phyloP scores from a whole-genome alignment of 2,329 filamentous ascomycete species.

The Zasmidium citrigriseum region DNA sequence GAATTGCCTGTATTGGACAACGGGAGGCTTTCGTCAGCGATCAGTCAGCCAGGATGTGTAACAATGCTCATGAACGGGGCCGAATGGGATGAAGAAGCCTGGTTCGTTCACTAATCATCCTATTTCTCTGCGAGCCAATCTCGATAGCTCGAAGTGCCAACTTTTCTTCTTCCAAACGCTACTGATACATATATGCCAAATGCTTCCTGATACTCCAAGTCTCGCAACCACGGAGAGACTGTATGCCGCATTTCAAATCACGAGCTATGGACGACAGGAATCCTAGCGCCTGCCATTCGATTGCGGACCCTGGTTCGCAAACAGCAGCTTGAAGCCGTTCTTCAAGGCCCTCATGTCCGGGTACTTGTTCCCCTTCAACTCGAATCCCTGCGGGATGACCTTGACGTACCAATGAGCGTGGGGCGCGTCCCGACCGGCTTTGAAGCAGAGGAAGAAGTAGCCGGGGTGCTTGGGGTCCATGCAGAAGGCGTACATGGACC shows the following conservation, averaged over 20 bases:
- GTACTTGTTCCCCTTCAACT: slow-evolving; percentile 84
- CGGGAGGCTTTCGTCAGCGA: not conserved
- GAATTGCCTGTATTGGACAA: not conserved
- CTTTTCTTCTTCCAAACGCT: not conserved
- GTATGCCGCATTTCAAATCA: not conserved
- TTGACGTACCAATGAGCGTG: slow-evolving; percentile 83
- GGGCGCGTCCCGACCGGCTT: slow-evolving; percentile 74
- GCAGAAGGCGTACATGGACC: slow-evolving; percentile 94
- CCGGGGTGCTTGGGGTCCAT: slow-evolving; percentile 88
- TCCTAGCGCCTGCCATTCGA: slow-evolving; percentile 21
- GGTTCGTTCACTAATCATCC: not conserved
- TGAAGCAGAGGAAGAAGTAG: slow-evolving; percentile 96
- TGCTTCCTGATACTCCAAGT: not conserved
- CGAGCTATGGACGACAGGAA: not conserved
- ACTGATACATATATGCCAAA: not conserved
- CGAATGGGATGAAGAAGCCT: too few species aligned
- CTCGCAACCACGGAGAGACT: too few species aligned
- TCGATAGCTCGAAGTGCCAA: not conserved
- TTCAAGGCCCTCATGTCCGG: slow-evolving; percentile 93
- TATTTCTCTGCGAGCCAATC: not conserved
- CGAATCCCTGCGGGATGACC: slow-evolving; percentile 89
- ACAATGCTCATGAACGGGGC: not conserved
- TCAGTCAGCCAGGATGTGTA: not conserved
- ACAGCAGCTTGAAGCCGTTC: slow-evolving; percentile 93
- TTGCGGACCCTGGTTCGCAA: slow-evolving; percentile 42